These are phyloP conservation scores for Arabidopsis suecica DNA, from an alignment of 345 rosid genomes.

Conservation along the genomic window DNA sequence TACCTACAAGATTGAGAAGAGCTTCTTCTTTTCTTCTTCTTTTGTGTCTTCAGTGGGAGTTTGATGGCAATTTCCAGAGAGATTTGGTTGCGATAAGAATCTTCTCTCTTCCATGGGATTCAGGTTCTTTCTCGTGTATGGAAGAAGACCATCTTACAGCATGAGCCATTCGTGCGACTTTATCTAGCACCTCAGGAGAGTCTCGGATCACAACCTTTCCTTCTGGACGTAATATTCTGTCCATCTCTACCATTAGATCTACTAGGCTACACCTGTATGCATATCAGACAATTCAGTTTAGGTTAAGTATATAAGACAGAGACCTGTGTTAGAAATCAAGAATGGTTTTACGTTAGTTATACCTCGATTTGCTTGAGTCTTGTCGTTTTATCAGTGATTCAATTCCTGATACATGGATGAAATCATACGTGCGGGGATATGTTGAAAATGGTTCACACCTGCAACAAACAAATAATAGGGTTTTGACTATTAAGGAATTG, in stretches of 20 bases:
- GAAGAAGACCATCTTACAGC: conserved; percentile 75
- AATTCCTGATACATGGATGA: conserved; percentile 83
- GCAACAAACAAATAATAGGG: conserved; percentile 24
- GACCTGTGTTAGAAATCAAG: background rate
- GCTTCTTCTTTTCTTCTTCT: conserved; percentile 10
- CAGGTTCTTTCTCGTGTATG: conserved; percentile 74
- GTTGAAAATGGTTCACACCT: conserved; percentile 99
- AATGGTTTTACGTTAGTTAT: conserved; percentile 13
- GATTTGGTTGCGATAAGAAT: conserved; percentile 76
- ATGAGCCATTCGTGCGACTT: conserved; percentile 65
- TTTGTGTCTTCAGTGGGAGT: conserved; percentile 49
- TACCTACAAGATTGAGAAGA: conserved; percentile 52
- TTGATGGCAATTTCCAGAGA: conserved; percentile 64
- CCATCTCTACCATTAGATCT: conserved; percentile 93
- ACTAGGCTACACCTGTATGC: conserved; percentile 79
- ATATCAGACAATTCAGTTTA: conserved; percentile 19
- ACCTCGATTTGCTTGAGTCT: conserved; percentile 63
- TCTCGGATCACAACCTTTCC: conserved; percentile 83
- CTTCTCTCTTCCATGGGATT: conserved; percentile 70
- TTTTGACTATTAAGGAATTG: background rate
- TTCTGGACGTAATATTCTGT: conserved; percentile 85
- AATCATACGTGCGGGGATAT: conserved; percentile 94
- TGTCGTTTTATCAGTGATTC: conserved; percentile 68
- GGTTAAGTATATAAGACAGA: background rate
- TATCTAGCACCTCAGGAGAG: conserved; percentile 82